These are phyloP conservation scores for Cercospora sp. DNA, from an alignment of 2,329 filamentous ascomycete genomes.

Conservation along the genomic window DNA sequence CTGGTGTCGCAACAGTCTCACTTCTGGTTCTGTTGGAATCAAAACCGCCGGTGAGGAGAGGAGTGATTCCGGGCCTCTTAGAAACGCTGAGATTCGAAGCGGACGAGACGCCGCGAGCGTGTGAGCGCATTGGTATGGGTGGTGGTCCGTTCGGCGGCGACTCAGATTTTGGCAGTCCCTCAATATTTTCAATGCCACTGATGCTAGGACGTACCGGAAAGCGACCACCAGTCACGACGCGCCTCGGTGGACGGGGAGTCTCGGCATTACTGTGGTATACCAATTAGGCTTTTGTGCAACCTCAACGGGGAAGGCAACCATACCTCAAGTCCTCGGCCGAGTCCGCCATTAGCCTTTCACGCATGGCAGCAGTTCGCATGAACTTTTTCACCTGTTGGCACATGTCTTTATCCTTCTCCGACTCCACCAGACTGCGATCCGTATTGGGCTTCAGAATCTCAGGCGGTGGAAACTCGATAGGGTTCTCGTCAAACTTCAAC, in stretches of 20 bases:
- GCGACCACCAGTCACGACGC: conserved; percentile 53
- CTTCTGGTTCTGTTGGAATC: conserved; percentile 67
- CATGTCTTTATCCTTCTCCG: conserved; percentile 61
- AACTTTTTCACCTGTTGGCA: conserved; percentile 62
- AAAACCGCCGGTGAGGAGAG: conserved; percentile 62
- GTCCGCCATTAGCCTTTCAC: conserved; percentile 31
- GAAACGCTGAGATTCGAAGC: conserved; percentile 41
- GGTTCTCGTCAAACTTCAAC: conserved; percentile 86
- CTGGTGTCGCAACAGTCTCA: conserved; percentile 55
- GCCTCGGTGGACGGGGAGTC: conserved; percentile 69
- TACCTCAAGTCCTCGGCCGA: conserved; percentile 36
- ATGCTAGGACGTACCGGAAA: conserved; percentile 69
- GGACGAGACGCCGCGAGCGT: conserved; percentile 61
- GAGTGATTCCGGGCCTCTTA: conserved; percentile 69
- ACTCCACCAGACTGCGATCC: conserved; percentile 50
- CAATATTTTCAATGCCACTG: conserved; percentile 61
- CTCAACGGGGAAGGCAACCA: neutral
- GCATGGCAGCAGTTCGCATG: conserved; percentile 49
- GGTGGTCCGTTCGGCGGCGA: conserved; percentile 65
- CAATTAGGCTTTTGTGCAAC: conserved; percentile 4
- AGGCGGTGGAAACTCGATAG: conserved; percentile 70
- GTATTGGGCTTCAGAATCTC: conserved; percentile 42
- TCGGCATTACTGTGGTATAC: conserved; percentile 64
- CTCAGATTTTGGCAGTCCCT: conserved; percentile 58
- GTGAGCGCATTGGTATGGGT: conserved; percentile 76